Evolutionary conservation across 2,329 filamentous ascomycete genomes (phyloP).

Genomic region (Acrocalymma vagum): DNA sequence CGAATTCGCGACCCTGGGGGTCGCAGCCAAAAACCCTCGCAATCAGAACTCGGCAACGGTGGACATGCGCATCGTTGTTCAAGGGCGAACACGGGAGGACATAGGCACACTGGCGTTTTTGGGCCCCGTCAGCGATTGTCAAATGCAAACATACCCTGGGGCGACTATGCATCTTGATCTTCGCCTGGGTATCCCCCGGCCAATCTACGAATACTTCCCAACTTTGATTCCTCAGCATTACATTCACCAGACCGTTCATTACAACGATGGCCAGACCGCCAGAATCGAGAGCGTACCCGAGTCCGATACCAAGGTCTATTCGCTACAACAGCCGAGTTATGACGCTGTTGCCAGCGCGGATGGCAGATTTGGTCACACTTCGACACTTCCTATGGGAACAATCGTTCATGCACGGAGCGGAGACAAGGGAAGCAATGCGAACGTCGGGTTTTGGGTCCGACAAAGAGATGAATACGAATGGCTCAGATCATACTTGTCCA

Average conservation of each 20-base stretch:
- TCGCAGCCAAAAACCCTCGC: slow-evolving; percentile 7
- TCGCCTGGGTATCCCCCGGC: too few relatives aligned
- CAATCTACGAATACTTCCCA: not conserved
- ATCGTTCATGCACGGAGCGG: slow-evolving; percentile 50
- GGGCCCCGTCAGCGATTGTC: not conserved
- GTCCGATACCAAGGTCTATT: not conserved
- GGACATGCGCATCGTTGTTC: slow-evolving; percentile 16
- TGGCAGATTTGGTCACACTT: slow-evolving; percentile 34
- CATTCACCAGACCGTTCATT: slow-evolving; percentile 11
- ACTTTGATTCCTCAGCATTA: too few relatives aligned
- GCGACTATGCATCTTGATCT: not conserved
- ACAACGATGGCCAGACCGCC: slow-evolving; percentile 12
- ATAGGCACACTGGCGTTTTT: not conserved
- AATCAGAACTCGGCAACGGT: slow-evolving; percentile 16
- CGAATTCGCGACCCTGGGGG: slow-evolving; percentile 15
- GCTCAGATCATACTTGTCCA: slow-evolving; percentile 51
- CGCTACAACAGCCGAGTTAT: slow-evolving; percentile 17
- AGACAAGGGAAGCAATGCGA: slow-evolving; percentile 51
- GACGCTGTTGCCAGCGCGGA: slow-evolving; percentile 30
- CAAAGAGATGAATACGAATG: slow-evolving; percentile 51
- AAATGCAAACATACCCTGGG: slow-evolving; percentile 8
- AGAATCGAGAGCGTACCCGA: too few relatives aligned
- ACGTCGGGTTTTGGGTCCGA: slow-evolving; percentile 50
- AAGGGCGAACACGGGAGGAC: slow-evolving; percentile 1
- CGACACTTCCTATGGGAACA: slow-evolving; percentile 41